Evolutionary conservation across 1,284 basidiomycete species (phyloP), one percentile per base, ranked within the genome.

Genomic region (Sporisorium sorghi): DNA sequence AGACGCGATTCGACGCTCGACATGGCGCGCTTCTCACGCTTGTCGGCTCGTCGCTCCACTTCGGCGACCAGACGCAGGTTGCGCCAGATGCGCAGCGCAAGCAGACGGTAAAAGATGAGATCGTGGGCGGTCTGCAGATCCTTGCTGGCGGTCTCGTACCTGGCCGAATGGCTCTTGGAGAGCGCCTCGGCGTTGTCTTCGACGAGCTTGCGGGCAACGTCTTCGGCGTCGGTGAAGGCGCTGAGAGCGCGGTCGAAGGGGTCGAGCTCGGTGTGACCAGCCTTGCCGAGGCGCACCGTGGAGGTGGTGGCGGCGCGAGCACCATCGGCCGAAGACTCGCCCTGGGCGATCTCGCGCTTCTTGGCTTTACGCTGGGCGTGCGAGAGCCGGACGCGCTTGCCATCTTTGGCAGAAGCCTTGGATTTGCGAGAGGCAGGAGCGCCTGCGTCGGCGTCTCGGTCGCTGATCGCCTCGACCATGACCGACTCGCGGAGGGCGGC

Each of bases 401-500:
- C 70, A 7, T 67, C 51, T 32, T 60, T 59, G 12, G 28, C 43
- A 14, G 53, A 8, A 7, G 55, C 33, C 6, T 65, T 62, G 24
- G 48, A 24, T 30, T 62, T 67, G 62, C 66, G 56, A n/a, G 46
- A 19, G 33, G 46, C 44, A 21, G 56, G 42, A 2, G 58, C 15
- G 12, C 37, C 50, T 10, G 46, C 46, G 3, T 55, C 58, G 14
- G 61, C 54, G 14, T 62, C 52, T 17, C 24, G 43, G 30, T 72
- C 53, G 37, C 54, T 57, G 33, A 69, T 40, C 8, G 69, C 64
- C 39, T 69, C 73, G 56, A 67, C 61, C 43, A 44, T 53, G 39
- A 77, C 88, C 55, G 85, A 86, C n/a, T 66, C 62, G 32, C 66
- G 59, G 1, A 83, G 69, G 3, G 63, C 61, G n/a, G 73, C 82